phyloP scores from a whole-genome alignment of 2,329 filamentous ascomycete species.

The Colletotrichum higginsianum region DNA sequence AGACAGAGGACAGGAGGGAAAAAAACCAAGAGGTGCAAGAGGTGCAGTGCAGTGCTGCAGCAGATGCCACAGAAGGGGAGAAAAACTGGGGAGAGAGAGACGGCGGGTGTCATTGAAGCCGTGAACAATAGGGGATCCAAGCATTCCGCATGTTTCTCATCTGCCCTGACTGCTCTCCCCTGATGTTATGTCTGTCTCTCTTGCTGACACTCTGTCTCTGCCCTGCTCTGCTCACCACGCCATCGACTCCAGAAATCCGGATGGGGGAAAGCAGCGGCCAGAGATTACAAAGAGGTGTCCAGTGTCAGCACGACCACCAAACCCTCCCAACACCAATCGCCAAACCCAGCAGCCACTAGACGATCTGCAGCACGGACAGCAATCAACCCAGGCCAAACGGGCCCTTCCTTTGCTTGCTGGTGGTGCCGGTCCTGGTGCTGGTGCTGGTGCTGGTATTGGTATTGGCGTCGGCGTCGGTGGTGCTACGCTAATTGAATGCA shows the following conservation, averaged over 20 bases:
- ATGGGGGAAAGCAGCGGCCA: slow-evolving; percentile 35
- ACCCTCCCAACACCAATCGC: slow-evolving; percentile 4
- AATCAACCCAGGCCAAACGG: slow-evolving; percentile 11
- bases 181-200: too few species aligned
- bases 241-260: slow-evolving; percentile 35
- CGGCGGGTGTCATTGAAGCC: slow-evolving; percentile 37
- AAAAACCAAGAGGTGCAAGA: slow-evolving; percentile 4
- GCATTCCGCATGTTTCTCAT: too few species aligned
- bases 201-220: not conserved
- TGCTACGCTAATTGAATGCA: slow-evolving; percentile 24
- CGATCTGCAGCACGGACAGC: slow-evolving; percentile 30
- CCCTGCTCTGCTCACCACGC: slow-evolving; percentile 9
- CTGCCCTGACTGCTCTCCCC: not conserved
- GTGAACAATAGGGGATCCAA: slow-evolving; percentile 39
- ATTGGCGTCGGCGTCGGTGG: not conserved
- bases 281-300: slow-evolving; percentile 32
- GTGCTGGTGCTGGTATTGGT: slow-evolving; percentile 8
- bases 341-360: slow-evolving; percentile 20
- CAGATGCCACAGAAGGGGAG: not conserved
- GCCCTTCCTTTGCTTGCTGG: not conserved
- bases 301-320: slow-evolving; percentile 14
- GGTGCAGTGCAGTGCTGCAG: not conserved
- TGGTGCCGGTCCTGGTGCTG: not conserved
- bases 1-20: not conserved
- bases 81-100: slow-evolving; percentile 24